A percentile compares a stretch with the other conserved stretches of the same genome.
phyloP scores from a whole-genome alignment of 202 grass and related monocot genomes.

The Brachypodium distachyon region DNA sequence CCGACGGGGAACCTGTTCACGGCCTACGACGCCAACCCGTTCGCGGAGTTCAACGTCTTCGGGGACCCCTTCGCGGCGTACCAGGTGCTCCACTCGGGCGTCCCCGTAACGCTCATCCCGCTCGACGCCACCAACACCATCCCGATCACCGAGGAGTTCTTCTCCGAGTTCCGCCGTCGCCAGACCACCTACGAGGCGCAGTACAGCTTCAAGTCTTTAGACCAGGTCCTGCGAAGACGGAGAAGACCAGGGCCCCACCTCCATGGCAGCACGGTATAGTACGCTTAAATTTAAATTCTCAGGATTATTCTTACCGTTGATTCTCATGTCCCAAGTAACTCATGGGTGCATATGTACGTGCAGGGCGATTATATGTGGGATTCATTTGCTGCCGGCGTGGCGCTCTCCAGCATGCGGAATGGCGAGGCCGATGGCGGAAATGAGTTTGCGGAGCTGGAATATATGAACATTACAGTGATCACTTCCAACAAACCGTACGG shows the following conservation, averaged over 20 bases:
- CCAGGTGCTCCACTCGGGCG: constrained; percentile 59
- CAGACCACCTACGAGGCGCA: constrained; percentile 56
- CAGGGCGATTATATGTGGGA: constrained; percentile 44
- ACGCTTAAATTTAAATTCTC: constrained; percentile 2
- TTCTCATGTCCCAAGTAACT: too few species aligned
- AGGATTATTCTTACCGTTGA: too few species aligned
- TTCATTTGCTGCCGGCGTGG: constrained; percentile 40
- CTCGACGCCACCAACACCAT: constrained; percentile 81
- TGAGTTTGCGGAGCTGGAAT: constrained; percentile 38
- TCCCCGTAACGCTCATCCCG: constrained; percentile 65
- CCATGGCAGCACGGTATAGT: constrained; percentile 51
- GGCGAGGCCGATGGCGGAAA: constrained; percentile 6
- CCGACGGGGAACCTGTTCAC: constrained; percentile 69
- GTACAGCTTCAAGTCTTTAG: constrained; percentile 52
- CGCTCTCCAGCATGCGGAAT: constrained; percentile 36
- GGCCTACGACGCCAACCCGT: constrained; percentile 44
- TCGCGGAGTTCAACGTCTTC: constrained; percentile 84
- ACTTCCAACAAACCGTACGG: constrained; percentile 59
- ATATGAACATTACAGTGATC: constrained; percentile 54
- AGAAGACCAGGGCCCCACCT: constrained; percentile 19
- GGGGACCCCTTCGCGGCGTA: constrained; percentile 70
- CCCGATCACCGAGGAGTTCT: constrained; percentile 43
- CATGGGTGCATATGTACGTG: too few species aligned
- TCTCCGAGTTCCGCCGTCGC: constrained; percentile 24
- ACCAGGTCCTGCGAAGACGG: constrained; percentile 5